Evolutionary conservation across 257 asterid species (phyloP).

Genomic region (Ligustrum vulgare): DNA sequence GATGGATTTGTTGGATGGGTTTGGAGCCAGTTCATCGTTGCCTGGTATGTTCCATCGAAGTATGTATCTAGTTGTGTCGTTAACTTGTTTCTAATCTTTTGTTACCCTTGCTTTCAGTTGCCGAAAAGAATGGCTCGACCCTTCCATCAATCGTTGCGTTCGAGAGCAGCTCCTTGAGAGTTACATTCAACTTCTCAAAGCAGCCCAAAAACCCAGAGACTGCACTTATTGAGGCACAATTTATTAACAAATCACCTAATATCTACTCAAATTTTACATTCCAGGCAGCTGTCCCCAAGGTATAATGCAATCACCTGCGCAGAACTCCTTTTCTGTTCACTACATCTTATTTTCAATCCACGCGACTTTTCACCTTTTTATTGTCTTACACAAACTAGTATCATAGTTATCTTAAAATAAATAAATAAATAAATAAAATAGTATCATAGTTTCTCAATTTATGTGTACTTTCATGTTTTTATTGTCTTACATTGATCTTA

Average conservation of each 20-base stretch:
- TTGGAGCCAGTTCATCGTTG: slow-evolving; percentile 54
- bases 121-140: slow-evolving; percentile 64
- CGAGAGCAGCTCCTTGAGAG: slow-evolving; percentile 75
- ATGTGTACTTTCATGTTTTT: not conserved
- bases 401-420: too few relatives aligned
- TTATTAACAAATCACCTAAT: slow-evolving; percentile 68
- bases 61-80: slow-evolving; percentile 18
- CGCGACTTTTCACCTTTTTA: not conserved
- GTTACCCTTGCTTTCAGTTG: slow-evolving; percentile 28
- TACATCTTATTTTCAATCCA: not conserved
- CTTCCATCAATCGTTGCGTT: slow-evolving; percentile 80
- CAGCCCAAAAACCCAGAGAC: slow-evolving; percentile 70
- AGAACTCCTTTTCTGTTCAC: slow-evolving; percentile 9
- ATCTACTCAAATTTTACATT: slow-evolving; percentile 70
- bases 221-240: slow-evolving; percentile 72
- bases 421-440: too few relatives aligned
- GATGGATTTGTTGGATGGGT: slow-evolving; percentile 83
- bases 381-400: slow-evolving; percentile 15
- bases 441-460: slow-evolving; percentile 6
- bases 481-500: slow-evolving; percentile 3
- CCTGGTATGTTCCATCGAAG: slow-evolving; percentile 49
- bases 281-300: slow-evolving; percentile 99
- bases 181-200: slow-evolving; percentile 77
- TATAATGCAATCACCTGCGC: slow-evolving; percentile 25
- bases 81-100: slow-evolving; percentile 21